These are phyloP conservation scores for Aspergillus sp. DNA, from an alignment of 2,329 filamentous ascomycete species.

Conservation along the genomic window DNA sequence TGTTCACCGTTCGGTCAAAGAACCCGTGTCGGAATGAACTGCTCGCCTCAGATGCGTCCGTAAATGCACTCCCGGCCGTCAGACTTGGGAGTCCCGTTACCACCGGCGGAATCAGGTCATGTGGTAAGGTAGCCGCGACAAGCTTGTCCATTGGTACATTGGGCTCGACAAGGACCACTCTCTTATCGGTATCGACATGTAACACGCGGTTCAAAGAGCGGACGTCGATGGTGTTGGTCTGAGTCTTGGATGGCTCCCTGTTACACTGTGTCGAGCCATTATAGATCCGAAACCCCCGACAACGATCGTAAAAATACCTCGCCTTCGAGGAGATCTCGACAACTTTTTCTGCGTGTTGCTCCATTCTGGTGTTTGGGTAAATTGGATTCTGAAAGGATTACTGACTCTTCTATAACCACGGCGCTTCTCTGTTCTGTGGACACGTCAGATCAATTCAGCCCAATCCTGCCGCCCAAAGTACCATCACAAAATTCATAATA, in stretches of 20 bases:
- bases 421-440: no score
- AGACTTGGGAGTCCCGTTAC: slow-evolving; percentile 66
- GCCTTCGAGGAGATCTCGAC: slow-evolving; percentile 6
- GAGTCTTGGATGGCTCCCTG: slow-evolving; percentile 42
- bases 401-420: no score
- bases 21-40: slow-evolving; percentile 59
- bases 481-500: no score
- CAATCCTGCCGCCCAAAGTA: no score
- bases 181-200: slow-evolving; percentile 44
- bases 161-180: slow-evolving; percentile 58
- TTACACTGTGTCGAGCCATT: slow-evolving; percentile 72
- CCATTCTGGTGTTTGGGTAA: not conserved
- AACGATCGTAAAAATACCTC: slow-evolving; percentile 38
- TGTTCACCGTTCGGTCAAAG: slow-evolving; percentile 56
- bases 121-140: slow-evolving; percentile 48
- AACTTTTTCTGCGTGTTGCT: slow-evolving; percentile 2
- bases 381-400: no score
- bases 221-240: slow-evolving; percentile 56
- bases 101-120: slow-evolving; percentile 54
- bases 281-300: slow-evolving; percentile 60
- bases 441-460: no score
- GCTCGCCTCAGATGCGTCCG: slow-evolving; percentile 59
- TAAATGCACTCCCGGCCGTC: slow-evolving; percentile 59
- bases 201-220: slow-evolving; percentile 57
- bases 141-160: slow-evolving; percentile 62